Conservation (phyloP, 306 rosid genomes). For the Sicyos baderoa region DNA sequence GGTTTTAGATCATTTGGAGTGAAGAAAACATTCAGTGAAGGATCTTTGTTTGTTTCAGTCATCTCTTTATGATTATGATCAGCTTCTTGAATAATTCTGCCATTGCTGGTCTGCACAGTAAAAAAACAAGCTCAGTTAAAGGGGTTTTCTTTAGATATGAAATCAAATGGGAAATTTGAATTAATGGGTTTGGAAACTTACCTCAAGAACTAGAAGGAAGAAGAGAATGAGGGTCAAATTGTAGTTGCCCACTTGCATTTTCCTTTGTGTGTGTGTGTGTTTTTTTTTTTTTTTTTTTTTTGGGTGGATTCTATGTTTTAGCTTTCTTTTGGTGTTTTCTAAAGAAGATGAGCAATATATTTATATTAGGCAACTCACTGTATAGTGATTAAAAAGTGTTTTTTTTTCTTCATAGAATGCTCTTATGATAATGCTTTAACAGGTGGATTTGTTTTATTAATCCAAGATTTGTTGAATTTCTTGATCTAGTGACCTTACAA, state of each 20-base stretch:
- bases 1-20: constrained; percentile 36
- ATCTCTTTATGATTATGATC: not conserved
- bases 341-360: not conserved
- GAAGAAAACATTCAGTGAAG: constrained; percentile 50
- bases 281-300: not conserved
- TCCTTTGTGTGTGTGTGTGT: not conserved
- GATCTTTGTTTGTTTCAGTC: constrained; percentile 17
- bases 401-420: not conserved
- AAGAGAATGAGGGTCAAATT: not conserved
- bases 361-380: not conserved
- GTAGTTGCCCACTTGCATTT: not conserved
- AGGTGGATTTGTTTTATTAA: not conserved
- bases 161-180: not conserved
- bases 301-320: not conserved
- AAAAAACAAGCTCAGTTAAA: not conserved
- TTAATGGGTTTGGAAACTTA: constrained; percentile 6
- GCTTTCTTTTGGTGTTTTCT: not conserved
- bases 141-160: too few relatives aligned
- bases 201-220: constrained; percentile 12
- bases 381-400: not conserved
- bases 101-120: not conserved
- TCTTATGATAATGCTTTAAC: not conserved
- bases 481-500: not conserved
- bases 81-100: not conserved
- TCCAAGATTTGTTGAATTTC: not conserved